Percentiles rank a stretch among this genome's conserved stretches.
Evolutionary conservation across 75 land plant species (phyloP).

Genomic region (Sequoia sempervirens): DNA sequence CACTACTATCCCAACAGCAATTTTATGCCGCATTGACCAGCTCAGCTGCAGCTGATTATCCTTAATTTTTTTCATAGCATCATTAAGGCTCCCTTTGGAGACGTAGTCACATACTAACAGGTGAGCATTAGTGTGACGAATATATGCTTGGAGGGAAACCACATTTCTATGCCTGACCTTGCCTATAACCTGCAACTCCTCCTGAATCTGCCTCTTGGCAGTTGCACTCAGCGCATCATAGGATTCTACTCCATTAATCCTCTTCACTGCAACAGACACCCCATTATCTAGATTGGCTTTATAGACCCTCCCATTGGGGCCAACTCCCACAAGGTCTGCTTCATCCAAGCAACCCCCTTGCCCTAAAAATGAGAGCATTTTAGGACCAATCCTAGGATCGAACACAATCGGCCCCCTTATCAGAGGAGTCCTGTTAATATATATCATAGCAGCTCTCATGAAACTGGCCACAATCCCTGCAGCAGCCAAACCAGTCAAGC

Average conservation of each 20-base stretch:
- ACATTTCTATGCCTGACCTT: conserved; percentile 49
- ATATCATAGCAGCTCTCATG: conserved; percentile 29
- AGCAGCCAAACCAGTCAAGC: conserved; percentile 43
- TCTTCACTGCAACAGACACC: conserved; percentile 52
- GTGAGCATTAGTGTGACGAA: conserved; percentile 34
- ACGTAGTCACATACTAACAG: conserved; percentile 56
- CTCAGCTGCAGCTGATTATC: conserved; percentile 33
- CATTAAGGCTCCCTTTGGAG: conserved; percentile 51
- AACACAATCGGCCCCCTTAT: conserved; percentile 75
- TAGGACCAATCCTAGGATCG: conserved; percentile 55
- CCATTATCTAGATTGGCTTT: conserved; percentile 45
- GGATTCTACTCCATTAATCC: conserved; percentile 28
- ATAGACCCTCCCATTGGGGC: conserved; percentile 51
- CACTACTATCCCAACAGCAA: conserved; percentile 61
- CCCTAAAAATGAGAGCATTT: conserved; percentile 30
- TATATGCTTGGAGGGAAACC: conserved; percentile 57
- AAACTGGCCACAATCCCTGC: conserved; percentile 31
- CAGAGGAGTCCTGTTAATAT: conserved; percentile 39
- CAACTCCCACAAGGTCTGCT: conserved; percentile 31
- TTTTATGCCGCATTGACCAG: conserved; percentile 53
- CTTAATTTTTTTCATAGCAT: conserved; percentile 41
- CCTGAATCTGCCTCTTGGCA: conserved; percentile 37
- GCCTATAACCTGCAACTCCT: conserved; percentile 47
- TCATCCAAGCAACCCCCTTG: conserved; percentile 27
- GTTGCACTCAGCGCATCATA: conserved; percentile 17